Evolutionary conservation across 75 land plant genomes (phyloP).

Genomic region (Cunninghamia lanceolata): DNA sequence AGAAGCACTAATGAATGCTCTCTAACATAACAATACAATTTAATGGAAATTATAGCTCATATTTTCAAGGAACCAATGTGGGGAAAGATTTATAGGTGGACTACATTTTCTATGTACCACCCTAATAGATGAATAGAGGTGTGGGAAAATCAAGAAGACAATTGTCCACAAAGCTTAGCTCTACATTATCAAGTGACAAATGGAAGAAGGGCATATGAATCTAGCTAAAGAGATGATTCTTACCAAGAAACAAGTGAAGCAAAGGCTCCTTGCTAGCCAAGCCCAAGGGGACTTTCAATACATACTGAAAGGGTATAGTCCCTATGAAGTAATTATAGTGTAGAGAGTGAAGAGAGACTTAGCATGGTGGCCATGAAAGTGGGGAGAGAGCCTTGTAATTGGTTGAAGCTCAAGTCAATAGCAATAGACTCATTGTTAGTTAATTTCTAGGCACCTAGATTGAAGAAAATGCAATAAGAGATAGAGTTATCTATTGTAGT

Average conservation of each 20-base stretch:
- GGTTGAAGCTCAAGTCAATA: slow-evolving; percentile 49
- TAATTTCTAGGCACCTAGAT: slow-evolving; percentile 20
- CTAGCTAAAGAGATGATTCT: slow-evolving; percentile 63
- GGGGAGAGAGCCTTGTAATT: slow-evolving; percentile 44
- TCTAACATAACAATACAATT: too few relatives aligned
- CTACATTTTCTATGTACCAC: slow-evolving; percentile 47
- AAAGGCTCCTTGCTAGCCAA: slow-evolving; percentile 34
- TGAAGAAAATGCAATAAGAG: slow-evolving; percentile 38
- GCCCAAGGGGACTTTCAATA: slow-evolving; percentile 19
- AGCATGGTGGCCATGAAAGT: slow-evolving; percentile 54
- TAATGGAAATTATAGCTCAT: too few relatives aligned
- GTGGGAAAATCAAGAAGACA: slow-evolving; percentile 60
- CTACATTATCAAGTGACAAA: slow-evolving; percentile 29
- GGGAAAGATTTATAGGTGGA: slow-evolving; percentile 36
- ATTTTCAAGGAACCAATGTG: slow-evolving; percentile 3
- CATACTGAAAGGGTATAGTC: slow-evolving; percentile 48
- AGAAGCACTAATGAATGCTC: too few relatives aligned
- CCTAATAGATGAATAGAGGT: slow-evolving; percentile 57
- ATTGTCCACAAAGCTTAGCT: slow-evolving; percentile 46
- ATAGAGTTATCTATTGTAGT: slow-evolving; percentile 29
- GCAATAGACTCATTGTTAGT: slow-evolving; percentile 38
- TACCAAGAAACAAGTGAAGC: slow-evolving; percentile 49
- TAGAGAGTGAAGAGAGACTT: slow-evolving; percentile 39
- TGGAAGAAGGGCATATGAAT: slow-evolving; percentile 44
- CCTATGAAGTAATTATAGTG: slow-evolving; percentile 57